phyloP scores from a whole-genome alignment of 306 rosid genomes.

The Mucuna pruriens region DNA sequence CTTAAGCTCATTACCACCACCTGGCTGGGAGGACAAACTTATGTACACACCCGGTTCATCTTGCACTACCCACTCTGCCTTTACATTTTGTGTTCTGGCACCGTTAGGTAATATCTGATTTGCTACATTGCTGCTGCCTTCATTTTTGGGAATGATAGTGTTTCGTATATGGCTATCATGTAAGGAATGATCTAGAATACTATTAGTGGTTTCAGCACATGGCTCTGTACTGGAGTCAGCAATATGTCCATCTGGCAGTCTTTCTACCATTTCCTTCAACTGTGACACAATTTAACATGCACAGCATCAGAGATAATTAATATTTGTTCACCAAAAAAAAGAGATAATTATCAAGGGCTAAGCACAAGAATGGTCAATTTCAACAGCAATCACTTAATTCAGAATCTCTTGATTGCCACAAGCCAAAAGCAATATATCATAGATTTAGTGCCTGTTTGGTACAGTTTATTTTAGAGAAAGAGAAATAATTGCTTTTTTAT shows the following conservation, averaged over 20 bases:
- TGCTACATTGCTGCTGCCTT: conserved; percentile 52
- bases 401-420: conserved; percentile 12
- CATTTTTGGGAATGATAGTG: conserved; percentile 45
- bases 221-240: conserved; percentile 43
- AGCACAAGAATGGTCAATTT: conserved; percentile 30
- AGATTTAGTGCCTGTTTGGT: background rate
- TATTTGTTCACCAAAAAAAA: too few relatives aligned
- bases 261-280: conserved; percentile 77
- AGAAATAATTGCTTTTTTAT: background rate
- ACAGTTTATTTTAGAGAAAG: background rate
- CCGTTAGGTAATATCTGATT: conserved; percentile 53
- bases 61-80: conserved; percentile 83
- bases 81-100: conserved; percentile 54
- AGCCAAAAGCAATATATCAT: conserved; percentile 3
- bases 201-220: conserved; percentile 44
- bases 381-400: conserved; percentile 6
- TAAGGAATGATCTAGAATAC: conserved; percentile 49
- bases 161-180: conserved; percentile 50
- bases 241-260: conserved; percentile 62
- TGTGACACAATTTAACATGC: conserved; percentile 48
- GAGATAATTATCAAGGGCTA: conserved; percentile 29
- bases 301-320: conserved; percentile 37
- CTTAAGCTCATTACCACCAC: conserved; percentile 81
- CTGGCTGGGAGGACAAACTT: conserved; percentile 65
- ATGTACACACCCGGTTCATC: conserved; percentile 92